These are phyloP conservation scores for Didymella keratinophila DNA, from an alignment of 2,329 filamentous ascomycete genomes.

Conservation along the genomic window DNA sequence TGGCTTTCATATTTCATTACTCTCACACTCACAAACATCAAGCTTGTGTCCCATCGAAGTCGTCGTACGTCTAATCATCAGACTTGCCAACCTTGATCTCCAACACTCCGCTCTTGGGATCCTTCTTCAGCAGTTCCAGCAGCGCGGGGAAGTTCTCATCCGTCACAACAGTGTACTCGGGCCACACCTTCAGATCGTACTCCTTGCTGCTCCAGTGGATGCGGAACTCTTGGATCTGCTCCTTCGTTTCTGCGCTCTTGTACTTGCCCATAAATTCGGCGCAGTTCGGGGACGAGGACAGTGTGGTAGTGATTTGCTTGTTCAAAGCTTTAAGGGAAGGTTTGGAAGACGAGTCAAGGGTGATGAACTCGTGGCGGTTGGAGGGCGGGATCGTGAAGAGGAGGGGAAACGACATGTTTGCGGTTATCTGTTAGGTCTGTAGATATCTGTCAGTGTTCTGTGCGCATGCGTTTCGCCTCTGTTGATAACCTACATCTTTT, in stretches of 20 bases:
- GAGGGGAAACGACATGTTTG: slow-evolving; percentile 40
- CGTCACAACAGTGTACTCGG: slow-evolving; percentile 46
- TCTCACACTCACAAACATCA: not conserved
- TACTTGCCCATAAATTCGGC: slow-evolving; percentile 37
- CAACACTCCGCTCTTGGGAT: slow-evolving; percentile 40
- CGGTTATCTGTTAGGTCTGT: not conserved
- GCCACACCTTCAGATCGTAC: slow-evolving; percentile 45
- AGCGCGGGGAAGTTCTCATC: slow-evolving; percentile 42
- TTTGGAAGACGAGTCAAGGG: slow-evolving; percentile 33
- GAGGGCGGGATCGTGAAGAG: slow-evolving; percentile 47
- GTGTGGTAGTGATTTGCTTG: slow-evolving; percentile 37
- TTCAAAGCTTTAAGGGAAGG: slow-evolving; percentile 43
- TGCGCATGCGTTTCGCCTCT: not conserved
- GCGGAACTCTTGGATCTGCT: slow-evolving; percentile 40
- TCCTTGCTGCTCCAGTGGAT: slow-evolving; percentile 43
- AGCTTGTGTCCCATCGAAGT: not conserved
- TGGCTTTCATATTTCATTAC: slow-evolving; percentile 18
- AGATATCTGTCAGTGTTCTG: not conserved
- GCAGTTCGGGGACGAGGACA: slow-evolving; percentile 41
- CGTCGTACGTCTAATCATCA: slow-evolving; percentile 20
- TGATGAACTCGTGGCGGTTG: slow-evolving; percentile 45
- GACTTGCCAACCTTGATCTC: slow-evolving; percentile 44
- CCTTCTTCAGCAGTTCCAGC: slow-evolving; percentile 39
- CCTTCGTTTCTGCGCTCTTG: slow-evolving; percentile 34
- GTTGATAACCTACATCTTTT: not conserved